These are phyloP conservation scores for Trametes sanguinea DNA, from an alignment of 768 basidiomycete species.

Conservation along the genomic window DNA sequence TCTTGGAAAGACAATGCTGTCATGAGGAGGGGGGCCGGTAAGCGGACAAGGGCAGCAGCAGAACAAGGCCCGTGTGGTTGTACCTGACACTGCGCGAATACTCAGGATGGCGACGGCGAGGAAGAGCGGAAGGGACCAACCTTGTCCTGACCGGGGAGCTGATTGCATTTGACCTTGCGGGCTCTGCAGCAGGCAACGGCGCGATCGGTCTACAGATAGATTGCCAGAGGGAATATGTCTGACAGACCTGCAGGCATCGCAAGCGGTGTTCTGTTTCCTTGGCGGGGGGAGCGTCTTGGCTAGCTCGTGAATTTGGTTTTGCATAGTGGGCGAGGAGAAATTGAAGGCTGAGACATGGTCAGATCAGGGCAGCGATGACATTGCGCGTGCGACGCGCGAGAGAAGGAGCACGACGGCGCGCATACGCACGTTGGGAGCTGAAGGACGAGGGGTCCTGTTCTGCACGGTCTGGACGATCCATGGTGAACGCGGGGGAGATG, in stretches of 20 bases:
- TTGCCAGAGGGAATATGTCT: background rate
- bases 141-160: conserved; percentile 81
- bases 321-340: conserved; percentile 65
- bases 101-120: conserved; percentile 23
- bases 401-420: background rate
- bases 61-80: conserved; percentile 4
- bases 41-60: conserved; percentile 8
- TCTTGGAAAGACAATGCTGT: conserved; percentile 85
- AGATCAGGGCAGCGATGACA: conserved; percentile 29
- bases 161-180: conserved; percentile 88
- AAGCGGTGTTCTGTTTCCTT: conserved; percentile 90
- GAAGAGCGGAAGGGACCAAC: conserved; percentile 41
- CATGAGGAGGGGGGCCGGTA: conserved; percentile 4
- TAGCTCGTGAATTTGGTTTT: conserved; percentile 82
- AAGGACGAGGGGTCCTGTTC: conserved; percentile 15
- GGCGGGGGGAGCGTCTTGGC: conserved; percentile 82
- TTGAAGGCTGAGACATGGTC: conserved; percentile 50
- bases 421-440: conserved; percentile 20
- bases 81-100: conserved; percentile 63
- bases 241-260: conserved; percentile 84
- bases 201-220: conserved; percentile 4
- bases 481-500: conserved; percentile 17
- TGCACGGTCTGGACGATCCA: conserved; percentile 20
- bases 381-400: background rate
- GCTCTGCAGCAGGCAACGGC: conserved; percentile 46